Conservation (phyloP, 1,284 basidiomycete genomes). For the Moesziomyces sp. region DNA sequence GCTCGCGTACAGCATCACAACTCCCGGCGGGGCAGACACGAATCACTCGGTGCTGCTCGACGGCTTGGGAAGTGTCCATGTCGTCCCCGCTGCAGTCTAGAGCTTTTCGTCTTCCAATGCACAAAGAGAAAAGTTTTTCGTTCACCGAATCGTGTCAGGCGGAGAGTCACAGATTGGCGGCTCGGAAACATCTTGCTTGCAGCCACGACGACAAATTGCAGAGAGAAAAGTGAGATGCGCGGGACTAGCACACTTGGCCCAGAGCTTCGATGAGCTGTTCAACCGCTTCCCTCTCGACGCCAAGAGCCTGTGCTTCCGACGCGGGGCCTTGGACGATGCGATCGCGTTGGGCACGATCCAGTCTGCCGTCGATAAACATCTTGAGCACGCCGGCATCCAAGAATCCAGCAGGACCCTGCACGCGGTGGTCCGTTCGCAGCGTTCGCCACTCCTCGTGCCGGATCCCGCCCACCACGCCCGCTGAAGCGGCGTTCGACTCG, state of each 20-base stretch:
- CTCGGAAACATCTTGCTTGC: too few species aligned
- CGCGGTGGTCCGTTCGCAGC: slow-evolving; percentile 63
- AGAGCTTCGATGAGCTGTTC: slow-evolving; percentile 32
- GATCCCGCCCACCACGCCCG: slow-evolving; percentile 40
- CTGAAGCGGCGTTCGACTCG: slow-evolving; percentile 3
- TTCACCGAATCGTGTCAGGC: too few species aligned
- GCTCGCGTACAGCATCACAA: slow-evolving; percentile 1
- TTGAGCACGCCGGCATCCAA: slow-evolving; percentile 59
- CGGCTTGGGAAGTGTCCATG: slow-evolving; percentile 15
- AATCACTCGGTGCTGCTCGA: slow-evolving; percentile 5
- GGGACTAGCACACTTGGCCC: slow-evolving; percentile 23
- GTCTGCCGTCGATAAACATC: slow-evolving; percentile 35
- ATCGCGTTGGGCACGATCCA: slow-evolving; percentile 22
- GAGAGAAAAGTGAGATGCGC: too few species aligned
- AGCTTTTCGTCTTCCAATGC: too few species aligned
- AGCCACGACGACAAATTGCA: too few species aligned
- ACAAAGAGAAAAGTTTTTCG: too few species aligned
- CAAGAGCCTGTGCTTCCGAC: slow-evolving; percentile 17
- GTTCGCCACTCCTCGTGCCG: slow-evolving; percentile 58
- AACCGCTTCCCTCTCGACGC: slow-evolving; percentile 23
- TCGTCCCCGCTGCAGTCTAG: slow-evolving; percentile 19
- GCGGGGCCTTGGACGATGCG: slow-evolving; percentile 21
- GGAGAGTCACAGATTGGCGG: too few species aligned
- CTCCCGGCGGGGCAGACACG: not conserved
- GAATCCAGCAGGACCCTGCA: slow-evolving; percentile 46